Base-by-base conservation (phyloP, 2,329 filamentous ascomycete species). In the Plectosphaerella sp. region DNA sequence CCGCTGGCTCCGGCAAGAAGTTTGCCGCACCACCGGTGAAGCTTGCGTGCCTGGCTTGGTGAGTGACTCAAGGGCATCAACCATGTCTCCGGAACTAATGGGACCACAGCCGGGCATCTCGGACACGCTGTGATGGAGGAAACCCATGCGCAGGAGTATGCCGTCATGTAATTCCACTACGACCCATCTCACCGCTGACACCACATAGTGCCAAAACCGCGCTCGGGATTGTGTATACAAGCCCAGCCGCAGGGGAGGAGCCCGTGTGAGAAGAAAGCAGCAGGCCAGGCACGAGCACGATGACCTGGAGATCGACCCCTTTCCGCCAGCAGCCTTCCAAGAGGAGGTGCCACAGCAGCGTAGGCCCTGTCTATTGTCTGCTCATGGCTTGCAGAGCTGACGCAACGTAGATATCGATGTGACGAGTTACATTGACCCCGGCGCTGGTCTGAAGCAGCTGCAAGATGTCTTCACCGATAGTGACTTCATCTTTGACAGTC, bases 11-110 rank as follows among this genome's bases (percentile, higher is more conserved):
- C 24, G 58, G 56, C 55, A 71, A 70, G 65, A 74, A 74, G 60
- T 74, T 74, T 58, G 70, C 71, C 45, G 67, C 68, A 25, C 76
- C 75, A 47, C 76, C 76, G 2, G 75, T 78, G 25, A 79, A 78
- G 61, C 67, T 75, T 48, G 76, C 76, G 20, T 78, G 76, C 57
- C 67, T 78, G 52, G 70, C 74, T 50, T 78, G 75, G 75, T 78
- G 70, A 54, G 71, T 65, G n/a, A 43, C 10, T 20, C n/a, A 43
- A 8, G 41, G n/a, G 41, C 41, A 5, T 18, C 16, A 12, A 7
- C 11, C 41, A 12, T 43, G 16, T 7, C 7, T 20, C 16, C 41
- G 41, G 41, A 12, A 14, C 37, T 39, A 39, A 39, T 14, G 14
- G 37, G 8, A 15, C 41, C 7, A 36, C 61, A 76, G 74, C 60